Percentiles rank a stretch among this genome's conserved stretches.
Conservation (phyloP, 371 early-diverging fungal genomes). For the Blastocladiella emersonii region DNA sequence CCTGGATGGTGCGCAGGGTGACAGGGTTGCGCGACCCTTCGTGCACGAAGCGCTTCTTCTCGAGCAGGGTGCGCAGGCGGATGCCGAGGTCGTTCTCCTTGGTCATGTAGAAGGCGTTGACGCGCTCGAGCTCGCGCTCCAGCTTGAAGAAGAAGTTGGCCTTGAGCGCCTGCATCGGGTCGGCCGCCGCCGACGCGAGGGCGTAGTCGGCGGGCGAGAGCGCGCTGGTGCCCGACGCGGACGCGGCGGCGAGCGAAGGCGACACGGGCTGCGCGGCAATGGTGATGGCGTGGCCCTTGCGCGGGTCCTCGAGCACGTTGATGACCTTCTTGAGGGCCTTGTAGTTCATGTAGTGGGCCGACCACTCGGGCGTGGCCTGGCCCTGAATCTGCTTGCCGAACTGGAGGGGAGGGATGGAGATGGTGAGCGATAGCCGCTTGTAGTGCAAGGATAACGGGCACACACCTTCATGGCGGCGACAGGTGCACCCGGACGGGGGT, state of each 20-base stretch:
- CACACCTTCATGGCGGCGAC: too few species aligned
- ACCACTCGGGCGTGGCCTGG: constrained; percentile 82
- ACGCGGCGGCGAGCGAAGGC: not conserved
- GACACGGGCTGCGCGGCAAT: not conserved
- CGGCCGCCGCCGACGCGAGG: constrained; percentile 22
- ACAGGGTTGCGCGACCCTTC: not conserved
- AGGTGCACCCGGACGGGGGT: too few species aligned
- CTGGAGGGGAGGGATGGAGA: constrained; percentile 40
- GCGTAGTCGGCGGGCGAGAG: constrained; percentile 5
- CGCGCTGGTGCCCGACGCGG: not conserved
- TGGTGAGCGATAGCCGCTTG: too few species aligned
- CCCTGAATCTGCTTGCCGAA: constrained; percentile 93
- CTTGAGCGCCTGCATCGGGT: constrained; percentile 20
- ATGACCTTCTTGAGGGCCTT: constrained; percentile 93
- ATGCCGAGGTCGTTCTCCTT: constrained; percentile 35
- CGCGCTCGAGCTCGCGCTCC: constrained; percentile 40
- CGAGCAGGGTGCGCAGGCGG: constrained; percentile 20
- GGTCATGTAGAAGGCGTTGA: constrained; percentile 38
- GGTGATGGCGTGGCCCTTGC: constrained; percentile 4
- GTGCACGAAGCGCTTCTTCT: constrained; percentile 46
- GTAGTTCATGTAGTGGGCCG: constrained; percentile 80
- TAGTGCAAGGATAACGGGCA: too few species aligned
- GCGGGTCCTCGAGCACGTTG: constrained; percentile 37
- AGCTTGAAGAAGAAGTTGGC: constrained; percentile 37
- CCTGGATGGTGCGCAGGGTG: constrained; percentile 45